phyloP scores from a whole-genome alignment of 164 flowering plant genomes.

The Umbellularia californica region DNA sequence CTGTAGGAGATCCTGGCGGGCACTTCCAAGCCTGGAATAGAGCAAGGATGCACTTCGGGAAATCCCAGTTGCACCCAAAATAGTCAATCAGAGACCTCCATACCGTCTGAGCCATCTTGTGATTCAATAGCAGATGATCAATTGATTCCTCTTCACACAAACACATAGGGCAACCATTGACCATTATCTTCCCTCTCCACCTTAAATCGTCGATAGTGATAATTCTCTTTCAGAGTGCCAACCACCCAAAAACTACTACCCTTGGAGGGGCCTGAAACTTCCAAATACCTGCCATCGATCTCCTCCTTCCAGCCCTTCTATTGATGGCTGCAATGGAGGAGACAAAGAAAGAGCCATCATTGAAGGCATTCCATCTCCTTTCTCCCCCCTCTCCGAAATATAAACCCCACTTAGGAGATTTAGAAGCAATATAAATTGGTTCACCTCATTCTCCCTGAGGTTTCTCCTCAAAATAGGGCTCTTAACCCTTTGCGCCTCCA shows the following conservation, averaged over 20 bases:
- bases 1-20: not conserved
- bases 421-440: too few relatives aligned
- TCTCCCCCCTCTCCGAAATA: too few relatives aligned
- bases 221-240: not conserved
- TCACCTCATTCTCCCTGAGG: too few relatives aligned
- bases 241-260: not conserved
- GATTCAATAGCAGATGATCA: too few relatives aligned
- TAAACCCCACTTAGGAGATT: too few relatives aligned
- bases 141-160: too few relatives aligned
- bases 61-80: not conserved
- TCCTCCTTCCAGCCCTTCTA: too few relatives aligned
- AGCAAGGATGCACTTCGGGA: not conserved
- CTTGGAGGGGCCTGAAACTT: not conserved
- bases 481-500: too few relatives aligned
- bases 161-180: not conserved
- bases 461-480: too few relatives aligned
- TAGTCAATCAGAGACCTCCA: not conserved
- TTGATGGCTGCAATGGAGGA: not conserved
- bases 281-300: not conserved
- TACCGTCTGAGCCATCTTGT: not conserved
- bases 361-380: not conserved
- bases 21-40: not conserved
- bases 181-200: not conserved
- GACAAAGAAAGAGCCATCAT: not conserved
- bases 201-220: not conserved